These are phyloP conservation scores for Ophiocordyceps camponoti-saundersi DNA, from an alignment of 2,329 filamentous ascomycete genomes.

Conservation along the genomic window DNA sequence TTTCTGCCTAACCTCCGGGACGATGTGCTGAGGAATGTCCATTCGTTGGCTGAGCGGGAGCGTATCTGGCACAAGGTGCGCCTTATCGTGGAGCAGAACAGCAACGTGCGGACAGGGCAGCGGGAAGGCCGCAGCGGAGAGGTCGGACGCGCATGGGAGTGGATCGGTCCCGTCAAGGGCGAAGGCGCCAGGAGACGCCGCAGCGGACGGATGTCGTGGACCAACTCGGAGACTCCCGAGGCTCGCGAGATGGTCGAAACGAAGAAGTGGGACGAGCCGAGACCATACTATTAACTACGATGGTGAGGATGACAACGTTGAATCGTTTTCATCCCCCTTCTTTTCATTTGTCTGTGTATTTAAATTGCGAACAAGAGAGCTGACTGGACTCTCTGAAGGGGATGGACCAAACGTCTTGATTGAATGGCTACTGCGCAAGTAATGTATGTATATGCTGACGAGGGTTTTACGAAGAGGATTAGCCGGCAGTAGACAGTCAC, in stretches of 20 bases:
- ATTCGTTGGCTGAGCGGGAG: conserved; percentile 59
- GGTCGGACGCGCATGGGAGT: conserved; percentile 51
- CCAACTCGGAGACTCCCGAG: conserved; percentile 16
- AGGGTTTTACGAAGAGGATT: conserved; percentile 35
- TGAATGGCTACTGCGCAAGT: conserved; percentile 45
- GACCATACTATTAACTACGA: conserved; percentile 21
- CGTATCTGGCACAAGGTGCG: conserved; percentile 72
- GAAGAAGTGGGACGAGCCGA: conserved; percentile 24
- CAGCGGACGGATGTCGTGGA: conserved; percentile 33
- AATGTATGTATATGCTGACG: conserved; percentile 33
- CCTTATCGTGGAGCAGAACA: conserved; percentile 79
- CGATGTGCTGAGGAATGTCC: conserved; percentile 71
- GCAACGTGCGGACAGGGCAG: conserved; percentile 67
- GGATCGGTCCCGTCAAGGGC: conserved; percentile 42
- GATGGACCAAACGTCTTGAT: conserved; percentile 14
- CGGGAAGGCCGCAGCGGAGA: conserved; percentile 50
- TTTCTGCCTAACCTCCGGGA: conserved; percentile 81
- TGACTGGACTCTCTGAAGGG: background rate
- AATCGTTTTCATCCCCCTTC: background rate
- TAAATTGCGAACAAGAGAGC: background rate
- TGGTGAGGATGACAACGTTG: background rate
- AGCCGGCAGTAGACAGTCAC: conserved; percentile 14
- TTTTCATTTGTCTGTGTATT: background rate
- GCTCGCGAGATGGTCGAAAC: conserved; percentile 8
- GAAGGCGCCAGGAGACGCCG: conserved; percentile 27